Evolutionary conservation across 2,329 filamentous ascomycete genomes (phyloP).

Genomic region (Ascocoryne sarcoides): DNA sequence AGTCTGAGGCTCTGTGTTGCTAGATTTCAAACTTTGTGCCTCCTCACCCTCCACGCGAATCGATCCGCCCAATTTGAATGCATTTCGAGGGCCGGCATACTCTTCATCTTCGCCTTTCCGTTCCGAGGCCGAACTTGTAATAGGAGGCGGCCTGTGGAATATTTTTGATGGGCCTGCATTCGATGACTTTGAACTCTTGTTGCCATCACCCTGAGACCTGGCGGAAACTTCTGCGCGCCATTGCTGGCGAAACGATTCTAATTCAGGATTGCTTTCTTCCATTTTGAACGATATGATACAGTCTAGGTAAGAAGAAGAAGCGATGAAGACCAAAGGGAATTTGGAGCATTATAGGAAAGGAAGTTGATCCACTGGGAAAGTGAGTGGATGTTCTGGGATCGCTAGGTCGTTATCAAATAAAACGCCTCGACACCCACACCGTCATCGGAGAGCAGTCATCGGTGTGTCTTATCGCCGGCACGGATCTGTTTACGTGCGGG

Average conservation of each 20-base stretch:
- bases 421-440: too few species aligned
- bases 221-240: constrained; percentile 64
- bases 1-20: constrained; percentile 49
- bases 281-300: constrained; percentile 6
- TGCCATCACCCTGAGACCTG: constrained; percentile 14
- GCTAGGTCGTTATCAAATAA: too few species aligned
- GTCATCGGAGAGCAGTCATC: not conserved
- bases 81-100: constrained; percentile 5
- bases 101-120: constrained; percentile 14
- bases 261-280: constrained; percentile 53
- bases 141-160: constrained; percentile 14
- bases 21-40: constrained; percentile 9
- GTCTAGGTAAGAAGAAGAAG: not conserved
- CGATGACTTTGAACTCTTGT: constrained; percentile 13
- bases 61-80: constrained; percentile 9
- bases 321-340: not conserved
- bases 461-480: too few species aligned
- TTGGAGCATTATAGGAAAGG: not conserved
- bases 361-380: too few species aligned
- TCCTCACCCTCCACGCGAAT: not conserved
- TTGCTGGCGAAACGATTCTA: constrained; percentile 77
- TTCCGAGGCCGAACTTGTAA: constrained; percentile 9
- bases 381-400: too few species aligned
- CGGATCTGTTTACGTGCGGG: too few species aligned
- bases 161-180: constrained; percentile 5